Percentiles rank a stretch among this genome's conserved stretches.
Evolutionary conservation across 495 filamentous ascomycete species (phyloP).

Genomic region (Cercophora samala): DNA sequence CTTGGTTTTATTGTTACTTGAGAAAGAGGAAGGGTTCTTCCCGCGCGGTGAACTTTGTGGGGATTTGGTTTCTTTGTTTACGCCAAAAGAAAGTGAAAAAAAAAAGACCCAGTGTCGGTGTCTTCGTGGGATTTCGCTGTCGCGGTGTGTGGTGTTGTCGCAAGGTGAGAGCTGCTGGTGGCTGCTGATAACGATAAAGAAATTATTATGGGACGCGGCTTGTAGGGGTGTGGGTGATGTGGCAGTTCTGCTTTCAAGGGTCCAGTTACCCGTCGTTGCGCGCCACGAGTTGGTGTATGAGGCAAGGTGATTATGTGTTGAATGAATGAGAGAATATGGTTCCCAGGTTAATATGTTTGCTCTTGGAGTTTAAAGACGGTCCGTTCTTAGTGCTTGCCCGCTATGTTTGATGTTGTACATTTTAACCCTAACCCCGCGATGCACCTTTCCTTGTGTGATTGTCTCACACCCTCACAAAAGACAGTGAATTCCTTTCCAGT

Average conservation of each 20-base stretch:
- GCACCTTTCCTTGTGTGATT: neutral
- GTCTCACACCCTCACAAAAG: neutral
- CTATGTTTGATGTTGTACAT: neutral
- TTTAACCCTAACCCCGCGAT: neutral
- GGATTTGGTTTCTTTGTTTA: neutral
- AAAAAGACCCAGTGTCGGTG: neutral
- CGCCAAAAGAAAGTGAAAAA: neutral
- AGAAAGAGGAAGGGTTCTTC: neutral
- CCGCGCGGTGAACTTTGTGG: neutral
- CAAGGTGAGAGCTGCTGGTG: constrained; percentile 26
- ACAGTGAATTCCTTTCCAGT: neutral
- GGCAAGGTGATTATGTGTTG: neutral
- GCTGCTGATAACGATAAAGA: neutral
- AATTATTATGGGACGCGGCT: neutral
- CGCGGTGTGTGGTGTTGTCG: constrained; percentile 56
- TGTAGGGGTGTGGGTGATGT: neutral
- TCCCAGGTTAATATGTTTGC: no score
- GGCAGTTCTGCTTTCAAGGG: neutral
- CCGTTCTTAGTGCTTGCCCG: neutral
- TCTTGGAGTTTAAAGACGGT: neutral
- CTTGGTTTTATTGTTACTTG: neutral
- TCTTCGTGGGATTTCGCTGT: constrained; percentile 40
- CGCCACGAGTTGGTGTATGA: neutral
- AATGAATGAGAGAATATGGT: neutral
- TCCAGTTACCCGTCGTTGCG: neutral